Evolutionary conservation across 2,329 filamentous ascomycete genomes (phyloP).

Genomic region (Sordariomycetes sp.): DNA sequence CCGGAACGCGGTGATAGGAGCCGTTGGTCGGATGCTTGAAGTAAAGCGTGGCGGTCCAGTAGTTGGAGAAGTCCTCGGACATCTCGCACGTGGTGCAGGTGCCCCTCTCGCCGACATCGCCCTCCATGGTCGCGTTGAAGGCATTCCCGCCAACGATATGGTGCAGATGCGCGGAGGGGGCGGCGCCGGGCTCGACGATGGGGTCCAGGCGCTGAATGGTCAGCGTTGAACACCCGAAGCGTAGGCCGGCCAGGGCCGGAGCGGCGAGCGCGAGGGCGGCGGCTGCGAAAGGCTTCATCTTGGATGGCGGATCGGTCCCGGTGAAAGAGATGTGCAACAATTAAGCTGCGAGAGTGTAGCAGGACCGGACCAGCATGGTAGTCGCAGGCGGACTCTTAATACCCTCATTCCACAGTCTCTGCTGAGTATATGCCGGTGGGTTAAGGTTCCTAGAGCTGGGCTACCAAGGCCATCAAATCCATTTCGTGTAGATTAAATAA

Average conservation of each 20-base stretch:
- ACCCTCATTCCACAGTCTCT: too few species aligned
- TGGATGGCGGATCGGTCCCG: too few species aligned
- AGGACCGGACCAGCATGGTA: too few species aligned
- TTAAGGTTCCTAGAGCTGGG: too few species aligned
- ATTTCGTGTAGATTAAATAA: too few species aligned
- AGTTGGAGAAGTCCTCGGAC: slow-evolving; percentile 9
- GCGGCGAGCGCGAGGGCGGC: slow-evolving; percentile 1
- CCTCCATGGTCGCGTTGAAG: slow-evolving; percentile 32
- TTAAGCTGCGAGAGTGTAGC: too few species aligned
- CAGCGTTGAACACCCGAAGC: slow-evolving; percentile 34
- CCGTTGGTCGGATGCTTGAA: slow-evolving; percentile 8
- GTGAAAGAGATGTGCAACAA: too few species aligned
- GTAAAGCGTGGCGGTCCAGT: slow-evolving; percentile 9
- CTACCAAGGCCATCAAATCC: too few species aligned
- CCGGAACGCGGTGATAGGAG: slow-evolving; percentile 8
- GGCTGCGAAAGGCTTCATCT: background rate
- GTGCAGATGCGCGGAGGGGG: slow-evolving; percentile 46
- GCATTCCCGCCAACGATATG: slow-evolving; percentile 44
- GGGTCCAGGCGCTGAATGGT: slow-evolving; percentile 31
- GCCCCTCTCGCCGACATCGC: slow-evolving; percentile 8
- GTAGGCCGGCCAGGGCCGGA: slow-evolving; percentile 16
- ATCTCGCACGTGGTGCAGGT: slow-evolving; percentile 9
- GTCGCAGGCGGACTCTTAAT: too few species aligned
- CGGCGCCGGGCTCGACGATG: slow-evolving; percentile 29
- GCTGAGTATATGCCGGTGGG: too few species aligned